These are phyloP conservation scores for Sphagnum contortum DNA, from an alignment of 225 moss, liverwort and hornwort species.

Conservation along the genomic window DNA sequence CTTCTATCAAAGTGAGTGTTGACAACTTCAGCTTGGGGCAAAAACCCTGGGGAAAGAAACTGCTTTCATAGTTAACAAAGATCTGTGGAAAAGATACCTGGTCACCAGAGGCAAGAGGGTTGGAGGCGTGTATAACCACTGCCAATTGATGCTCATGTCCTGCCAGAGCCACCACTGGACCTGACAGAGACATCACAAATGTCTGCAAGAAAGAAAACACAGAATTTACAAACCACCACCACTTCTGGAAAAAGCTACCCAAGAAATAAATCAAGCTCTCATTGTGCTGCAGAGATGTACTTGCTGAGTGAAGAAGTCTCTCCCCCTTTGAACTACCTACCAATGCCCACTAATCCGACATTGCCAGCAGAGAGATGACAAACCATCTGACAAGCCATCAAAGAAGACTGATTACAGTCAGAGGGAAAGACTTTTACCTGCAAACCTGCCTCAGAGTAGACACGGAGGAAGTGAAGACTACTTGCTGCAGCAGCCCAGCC, in stretches of 20 bases:
- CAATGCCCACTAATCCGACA: not conserved
- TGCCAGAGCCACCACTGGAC: constrained; percentile 74
- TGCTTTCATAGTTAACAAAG: not conserved
- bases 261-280: no score
- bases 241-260: no score
- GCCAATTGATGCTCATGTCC: constrained; percentile 65
- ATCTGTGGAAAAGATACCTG: constrained; percentile 24
- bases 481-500: constrained; percentile 87
- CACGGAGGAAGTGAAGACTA: constrained; percentile 65
- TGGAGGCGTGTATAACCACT: constrained; percentile 50
- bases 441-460: constrained; percentile 75
- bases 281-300: no score
- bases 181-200: constrained; percentile 36
- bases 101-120: constrained; percentile 62
- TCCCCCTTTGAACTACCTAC: not conserved
- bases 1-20: no score
- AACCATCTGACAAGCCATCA: not conserved
- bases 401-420: not conserved
- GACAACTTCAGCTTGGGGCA: no score
- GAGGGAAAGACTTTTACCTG: constrained; percentile 38
- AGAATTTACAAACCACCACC: not conserved
- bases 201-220: constrained; percentile 20
- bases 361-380: not conserved
- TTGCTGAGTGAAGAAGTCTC: no score
- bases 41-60: not conserved